A percentile compares a stretch with the other conserved stretches of the same genome.
Conservation (phyloP, 208 protist species). For the Leishmania braziliensis region DNA sequence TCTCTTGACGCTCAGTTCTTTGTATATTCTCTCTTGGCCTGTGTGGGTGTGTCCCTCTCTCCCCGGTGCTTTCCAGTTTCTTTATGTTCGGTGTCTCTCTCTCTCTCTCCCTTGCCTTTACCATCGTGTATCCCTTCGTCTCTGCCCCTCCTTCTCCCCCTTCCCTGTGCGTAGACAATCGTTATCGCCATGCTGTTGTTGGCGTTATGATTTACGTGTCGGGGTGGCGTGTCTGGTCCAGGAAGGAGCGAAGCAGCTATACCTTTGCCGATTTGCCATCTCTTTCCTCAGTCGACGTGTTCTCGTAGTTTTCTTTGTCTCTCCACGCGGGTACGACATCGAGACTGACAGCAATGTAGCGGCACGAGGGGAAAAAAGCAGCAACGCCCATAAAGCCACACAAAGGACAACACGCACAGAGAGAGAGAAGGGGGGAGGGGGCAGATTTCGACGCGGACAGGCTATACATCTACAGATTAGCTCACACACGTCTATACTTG, state of each 20-base stretch:
- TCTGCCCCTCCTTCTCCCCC: neutral
- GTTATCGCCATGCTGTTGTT: neutral
- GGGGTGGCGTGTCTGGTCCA: neutral
- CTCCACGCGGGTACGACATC: neutral
- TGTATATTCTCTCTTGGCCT: neutral
- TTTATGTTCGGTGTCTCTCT: neutral
- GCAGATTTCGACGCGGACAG: neutral
- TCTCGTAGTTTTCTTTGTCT: neutral
- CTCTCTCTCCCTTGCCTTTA: neutral
- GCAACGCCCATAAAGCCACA: neutral
- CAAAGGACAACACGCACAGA: neutral
- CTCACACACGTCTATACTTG: neutral
- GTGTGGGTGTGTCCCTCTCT: neutral
- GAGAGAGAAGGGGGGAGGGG: too few relatives aligned
- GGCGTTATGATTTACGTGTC: neutral
- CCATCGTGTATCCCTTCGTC: neutral
- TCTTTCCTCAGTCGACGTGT: neutral
- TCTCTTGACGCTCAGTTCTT: neutral
- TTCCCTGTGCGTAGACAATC: neutral
- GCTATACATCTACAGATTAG: neutral
- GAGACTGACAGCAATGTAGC: neutral
- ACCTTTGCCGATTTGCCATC: neutral
- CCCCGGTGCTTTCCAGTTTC: neutral
- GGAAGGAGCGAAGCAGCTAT: neutral
- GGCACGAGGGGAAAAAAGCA: neutral